phyloP scores from a whole-genome alignment of 2,329 filamentous ascomycete species.

The Dothideomycetes sp. region DNA sequence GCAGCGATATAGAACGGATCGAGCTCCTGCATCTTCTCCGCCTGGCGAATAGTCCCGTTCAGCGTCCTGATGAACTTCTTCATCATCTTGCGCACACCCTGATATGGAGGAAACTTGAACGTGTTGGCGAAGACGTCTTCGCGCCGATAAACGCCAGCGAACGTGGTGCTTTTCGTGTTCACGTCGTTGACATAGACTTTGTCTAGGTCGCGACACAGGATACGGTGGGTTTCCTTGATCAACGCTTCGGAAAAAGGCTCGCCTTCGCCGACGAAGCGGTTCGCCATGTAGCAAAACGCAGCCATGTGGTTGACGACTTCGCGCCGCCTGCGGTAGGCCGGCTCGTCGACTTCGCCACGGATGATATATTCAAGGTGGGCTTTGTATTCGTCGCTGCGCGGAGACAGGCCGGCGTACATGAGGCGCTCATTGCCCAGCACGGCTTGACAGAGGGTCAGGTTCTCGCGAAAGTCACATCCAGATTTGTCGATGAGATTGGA shows the following conservation, averaged over 20 bases:
- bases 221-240: background rate
- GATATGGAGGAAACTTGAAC: background rate
- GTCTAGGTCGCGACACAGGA: background rate
- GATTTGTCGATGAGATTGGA: constrained; percentile 1
- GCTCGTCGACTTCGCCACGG: background rate
- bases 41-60: background rate
- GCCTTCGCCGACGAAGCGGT: background rate
- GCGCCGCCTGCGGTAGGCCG: background rate
- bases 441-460: background rate
- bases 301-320: background rate
- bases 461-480: background rate
- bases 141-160: background rate
- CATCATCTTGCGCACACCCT: background rate
- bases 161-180: background rate
- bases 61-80: background rate
- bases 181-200: background rate
- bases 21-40: background rate
- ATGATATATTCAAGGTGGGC: background rate
- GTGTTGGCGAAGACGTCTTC: background rate
- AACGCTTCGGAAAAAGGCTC: background rate
- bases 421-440: background rate
- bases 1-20: constrained; percentile 1
- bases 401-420: background rate
- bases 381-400: background rate
- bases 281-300: background rate